These are phyloP conservation scores for Panicum virgatum DNA, from an alignment of 202 grass and related monocot species.

Conservation along the genomic window DNA sequence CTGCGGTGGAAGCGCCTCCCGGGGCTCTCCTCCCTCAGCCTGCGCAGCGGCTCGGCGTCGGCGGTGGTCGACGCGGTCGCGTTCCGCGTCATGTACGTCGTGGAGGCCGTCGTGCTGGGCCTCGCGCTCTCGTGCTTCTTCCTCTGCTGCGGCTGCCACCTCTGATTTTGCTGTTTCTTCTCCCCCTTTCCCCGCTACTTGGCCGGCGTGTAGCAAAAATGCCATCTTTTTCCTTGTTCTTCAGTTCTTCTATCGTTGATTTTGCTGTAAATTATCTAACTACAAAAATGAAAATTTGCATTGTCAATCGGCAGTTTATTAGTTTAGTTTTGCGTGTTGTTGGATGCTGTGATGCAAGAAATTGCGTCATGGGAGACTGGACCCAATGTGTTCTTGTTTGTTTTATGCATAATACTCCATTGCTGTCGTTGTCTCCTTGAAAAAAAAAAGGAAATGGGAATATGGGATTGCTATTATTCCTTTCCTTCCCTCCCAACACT, in stretches of 20 bases:
- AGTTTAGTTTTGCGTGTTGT: background rate
- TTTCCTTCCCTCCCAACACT: background rate
- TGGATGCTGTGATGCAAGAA: slow-evolving; percentile 9
- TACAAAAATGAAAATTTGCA: background rate
- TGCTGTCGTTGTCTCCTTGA: slow-evolving; percentile 6
- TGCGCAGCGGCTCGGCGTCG: slow-evolving; percentile 48
- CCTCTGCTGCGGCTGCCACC: slow-evolving; percentile 81
- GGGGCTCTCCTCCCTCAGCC: slow-evolving; percentile 34
- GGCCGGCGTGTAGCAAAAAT: background rate
- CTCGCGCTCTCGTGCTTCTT: slow-evolving; percentile 87
- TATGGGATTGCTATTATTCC: background rate
- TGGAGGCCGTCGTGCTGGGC: slow-evolving; percentile 81
- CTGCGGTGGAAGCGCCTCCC: slow-evolving; percentile 57
- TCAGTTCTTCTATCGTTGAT: background rate
- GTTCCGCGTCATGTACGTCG: slow-evolving; percentile 70
- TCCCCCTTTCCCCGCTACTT: background rate
- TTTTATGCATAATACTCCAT: slow-evolving; percentile 15
- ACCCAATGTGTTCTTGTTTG: background rate
- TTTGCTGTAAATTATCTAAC: slow-evolving; percentile 23
- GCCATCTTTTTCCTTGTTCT: background rate
- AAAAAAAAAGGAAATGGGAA: too few species aligned
- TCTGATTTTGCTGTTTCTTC: slow-evolving; percentile 39
- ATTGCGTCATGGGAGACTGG: background rate
- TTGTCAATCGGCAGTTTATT: background rate
- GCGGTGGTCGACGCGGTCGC: slow-evolving; percentile 51